phyloP scores from a whole-genome alignment of 2,329 filamentous ascomycete genomes.

The Penicillium frequentans region DNA sequence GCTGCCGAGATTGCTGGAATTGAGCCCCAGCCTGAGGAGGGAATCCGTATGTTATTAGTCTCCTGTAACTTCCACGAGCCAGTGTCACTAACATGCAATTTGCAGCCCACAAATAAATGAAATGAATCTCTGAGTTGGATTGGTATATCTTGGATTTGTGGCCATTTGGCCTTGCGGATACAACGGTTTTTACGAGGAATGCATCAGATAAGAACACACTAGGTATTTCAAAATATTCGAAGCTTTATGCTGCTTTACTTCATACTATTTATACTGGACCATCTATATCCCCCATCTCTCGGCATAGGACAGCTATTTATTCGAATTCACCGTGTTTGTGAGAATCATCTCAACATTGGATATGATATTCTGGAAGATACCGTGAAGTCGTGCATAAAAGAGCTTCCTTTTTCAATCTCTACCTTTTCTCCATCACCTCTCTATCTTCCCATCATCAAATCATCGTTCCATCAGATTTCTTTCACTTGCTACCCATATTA shows the following conservation, averaged over 20 bases:
- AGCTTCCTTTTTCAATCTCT: neutral
- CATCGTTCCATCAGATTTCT: neutral
- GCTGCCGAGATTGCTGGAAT: constrained; percentile 65
- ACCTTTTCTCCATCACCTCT: neutral
- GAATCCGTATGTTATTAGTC: constrained; percentile 49
- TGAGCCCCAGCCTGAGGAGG: constrained; percentile 60
- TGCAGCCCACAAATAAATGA: constrained; percentile 36
- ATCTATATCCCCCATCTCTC: neutral
- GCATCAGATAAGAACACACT: constrained; percentile 17
- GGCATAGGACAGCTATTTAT: neutral
- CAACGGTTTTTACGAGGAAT: constrained; percentile 24
- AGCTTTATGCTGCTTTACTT: neutral
- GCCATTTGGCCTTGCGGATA: constrained; percentile 17
- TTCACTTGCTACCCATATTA: neutral
- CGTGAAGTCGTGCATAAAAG: neutral
- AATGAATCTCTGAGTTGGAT: constrained; percentile 4
- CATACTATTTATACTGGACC: neutral
- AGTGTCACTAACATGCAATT: constrained; percentile 24
- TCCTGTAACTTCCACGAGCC: constrained; percentile 24
- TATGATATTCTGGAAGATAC: neutral
- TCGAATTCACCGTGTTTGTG: neutral
- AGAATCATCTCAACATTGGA: neutral
- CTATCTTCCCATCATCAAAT: neutral
- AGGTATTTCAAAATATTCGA: constrained; percentile 8
- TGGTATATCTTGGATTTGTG: constrained; percentile 8